Conservation (phyloP, 1,284 basidiomycete genomes). For the Sanguinoderma infundibulare region DNA sequence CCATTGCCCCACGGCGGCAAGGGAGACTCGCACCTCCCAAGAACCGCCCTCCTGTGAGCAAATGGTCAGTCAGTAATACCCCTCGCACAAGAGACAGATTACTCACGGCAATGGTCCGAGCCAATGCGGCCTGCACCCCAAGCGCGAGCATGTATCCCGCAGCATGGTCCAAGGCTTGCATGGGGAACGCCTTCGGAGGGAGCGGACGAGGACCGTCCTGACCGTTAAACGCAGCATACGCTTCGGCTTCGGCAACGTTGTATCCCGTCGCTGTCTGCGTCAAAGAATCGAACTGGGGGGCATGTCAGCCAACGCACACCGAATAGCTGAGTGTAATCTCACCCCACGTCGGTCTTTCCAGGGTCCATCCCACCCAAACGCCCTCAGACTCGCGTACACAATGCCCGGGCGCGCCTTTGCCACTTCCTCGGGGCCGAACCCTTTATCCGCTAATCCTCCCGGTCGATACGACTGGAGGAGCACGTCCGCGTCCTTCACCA, state of each 20-base stretch:
- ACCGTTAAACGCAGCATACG: conserved; percentile 41
- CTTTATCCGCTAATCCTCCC: conserved; percentile 51
- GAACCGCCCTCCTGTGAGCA: conserved; percentile 60
- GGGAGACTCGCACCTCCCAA: conserved; percentile 64
- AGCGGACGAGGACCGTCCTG: conserved; percentile 17
- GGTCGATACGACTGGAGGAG: conserved; percentile 74
- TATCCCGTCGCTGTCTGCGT: conserved; percentile 71
- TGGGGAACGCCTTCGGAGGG: conserved; percentile 54
- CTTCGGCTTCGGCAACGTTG: conserved; percentile 60
- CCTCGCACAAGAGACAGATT: not conserved
- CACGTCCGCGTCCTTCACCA: conserved; percentile 56
- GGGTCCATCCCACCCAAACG: conserved; percentile 65
- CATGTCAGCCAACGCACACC: not conserved
- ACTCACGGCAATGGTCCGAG: conserved; percentile 55
- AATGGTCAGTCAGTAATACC: not conserved
- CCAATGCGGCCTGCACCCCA: conserved; percentile 60
- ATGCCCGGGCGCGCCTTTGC: conserved; percentile 51
- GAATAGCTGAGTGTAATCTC: conserved; percentile 18
- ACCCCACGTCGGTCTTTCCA: conserved; percentile 63
- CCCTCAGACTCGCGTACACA: conserved; percentile 60
- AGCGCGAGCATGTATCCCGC: conserved; percentile 65
- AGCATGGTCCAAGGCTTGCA: conserved; percentile 68
- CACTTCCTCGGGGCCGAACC: conserved; percentile 52
- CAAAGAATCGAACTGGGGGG: conserved; percentile 65
- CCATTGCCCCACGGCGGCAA: conserved; percentile 60